Evolutionary conservation across 805 yeast species (phyloP), one percentile per base, ranked within the genome.

Genomic region (Ogataea paradorogensis): DNA sequence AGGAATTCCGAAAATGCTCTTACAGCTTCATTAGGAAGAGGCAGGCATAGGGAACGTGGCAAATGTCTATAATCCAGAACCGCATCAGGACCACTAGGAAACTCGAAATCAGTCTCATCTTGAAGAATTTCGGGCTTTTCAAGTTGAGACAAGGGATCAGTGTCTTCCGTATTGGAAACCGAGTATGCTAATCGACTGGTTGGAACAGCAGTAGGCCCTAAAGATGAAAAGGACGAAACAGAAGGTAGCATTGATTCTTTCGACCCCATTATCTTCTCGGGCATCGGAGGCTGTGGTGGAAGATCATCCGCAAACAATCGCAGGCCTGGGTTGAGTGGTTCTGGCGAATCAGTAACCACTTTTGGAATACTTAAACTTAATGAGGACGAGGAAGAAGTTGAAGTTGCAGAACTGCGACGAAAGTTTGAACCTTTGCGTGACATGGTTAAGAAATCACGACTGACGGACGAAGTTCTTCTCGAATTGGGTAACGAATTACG

Each of bases 1-100:
- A 85, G 66, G 56, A 78, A 85, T 54, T 84, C 93, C 20, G 81
- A 67, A 47, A 84, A 74, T 2, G 88, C 88, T 40, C 70, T 70
- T 11, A 83, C 76, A 0, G 87, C 74, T 1, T 65, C 56, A 1
- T 82, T 77, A 2, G 79, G 58, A 62, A 80, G 82, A 3, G 95
- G 93, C 47, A 85, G 57, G 48, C 80, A 84, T 20, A 85, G 56
- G 13, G 78, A 70, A 45, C 95, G 68, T 11, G 95, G 93, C 26
- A 82, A 70, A 40, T 77, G 66, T 25, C 82, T 59, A 5, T 86
- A 80, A 49, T 82, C 88, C 61, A 82, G 38, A 10, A 13, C 25
- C 5, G 51, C 50, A 7, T 46, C 46, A 1, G 43, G 42, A 6
- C 33, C 48, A 1, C 35, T 21, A 4, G 61, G 53, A 37, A 47